Percentiles rank a stretch among this genome's conserved stretches.
phyloP scores from a whole-genome alignment of 345 rosid species.

The Eucalyptus erythrocorys region DNA sequence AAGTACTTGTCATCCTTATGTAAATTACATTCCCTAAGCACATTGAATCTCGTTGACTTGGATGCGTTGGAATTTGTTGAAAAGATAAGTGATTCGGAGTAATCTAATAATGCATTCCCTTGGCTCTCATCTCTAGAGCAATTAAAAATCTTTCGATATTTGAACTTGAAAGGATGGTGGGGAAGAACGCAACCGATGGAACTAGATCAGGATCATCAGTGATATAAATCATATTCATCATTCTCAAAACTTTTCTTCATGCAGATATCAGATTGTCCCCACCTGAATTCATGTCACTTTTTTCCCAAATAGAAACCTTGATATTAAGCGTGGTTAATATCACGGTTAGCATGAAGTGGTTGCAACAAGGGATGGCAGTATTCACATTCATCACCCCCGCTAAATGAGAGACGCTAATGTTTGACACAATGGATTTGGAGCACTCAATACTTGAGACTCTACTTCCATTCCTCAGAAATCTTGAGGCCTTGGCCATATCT shows the following conservation, averaged over 20 bases:
- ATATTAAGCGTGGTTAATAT: too few species aligned
- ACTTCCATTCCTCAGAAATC: not conserved
- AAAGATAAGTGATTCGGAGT: not conserved
- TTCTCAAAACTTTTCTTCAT: not conserved
- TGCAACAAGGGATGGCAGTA: not conserved
- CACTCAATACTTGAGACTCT: not conserved
- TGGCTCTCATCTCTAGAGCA: not conserved
- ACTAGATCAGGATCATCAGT: accelerated
- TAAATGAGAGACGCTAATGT: not conserved
- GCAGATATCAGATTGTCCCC: accelerated
- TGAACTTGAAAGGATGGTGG: not conserved
- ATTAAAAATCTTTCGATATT: accelerated
- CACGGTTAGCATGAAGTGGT: accelerated
- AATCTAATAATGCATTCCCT: not conserved
- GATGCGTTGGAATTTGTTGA: not conserved
- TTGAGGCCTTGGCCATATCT: not conserved
- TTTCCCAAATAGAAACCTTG: not conserved
- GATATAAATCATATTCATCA: not conserved
- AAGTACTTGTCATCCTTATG: too few species aligned
- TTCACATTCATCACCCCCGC: not conserved
- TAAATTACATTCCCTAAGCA: too few species aligned
- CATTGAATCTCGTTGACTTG: too few species aligned
- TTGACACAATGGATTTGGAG: not conserved
- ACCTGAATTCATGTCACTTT: not conserved
- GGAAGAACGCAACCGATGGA: not conserved